These are phyloP conservation scores for Teratosphaeria epicoccoides DNA, from an alignment of 2,329 filamentous ascomycete species.

Conservation along the genomic window DNA sequence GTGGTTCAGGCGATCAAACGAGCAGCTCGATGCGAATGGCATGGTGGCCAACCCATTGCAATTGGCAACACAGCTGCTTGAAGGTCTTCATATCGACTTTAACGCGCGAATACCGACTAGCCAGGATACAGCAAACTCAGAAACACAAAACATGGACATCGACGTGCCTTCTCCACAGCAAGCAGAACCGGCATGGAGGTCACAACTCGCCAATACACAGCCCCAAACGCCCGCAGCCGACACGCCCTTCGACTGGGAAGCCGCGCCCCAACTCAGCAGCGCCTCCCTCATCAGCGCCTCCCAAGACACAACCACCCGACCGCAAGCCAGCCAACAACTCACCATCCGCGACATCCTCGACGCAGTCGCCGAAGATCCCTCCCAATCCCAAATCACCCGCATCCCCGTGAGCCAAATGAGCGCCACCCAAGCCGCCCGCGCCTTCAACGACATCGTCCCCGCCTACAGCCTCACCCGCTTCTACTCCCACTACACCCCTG, in stretches of 20 bases:
- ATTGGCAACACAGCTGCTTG: constrained; percentile 90
- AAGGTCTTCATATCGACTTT: constrained; percentile 82
- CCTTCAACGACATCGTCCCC: constrained; percentile 85
- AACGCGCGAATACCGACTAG: constrained; percentile 52
- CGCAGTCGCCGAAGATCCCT: constrained; percentile 72
- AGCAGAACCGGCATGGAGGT: constrained; percentile 25
- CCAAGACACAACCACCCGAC: constrained; percentile 1
- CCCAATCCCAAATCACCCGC: constrained; percentile 66
- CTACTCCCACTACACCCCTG: constrained; percentile 69
- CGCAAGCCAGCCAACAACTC: constrained; percentile 23
- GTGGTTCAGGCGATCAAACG: constrained; percentile 83
- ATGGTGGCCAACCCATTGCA: constrained; percentile 66
- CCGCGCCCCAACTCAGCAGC: constrained; percentile 48
- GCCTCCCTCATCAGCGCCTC: constrained; percentile 32
- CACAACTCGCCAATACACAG: constrained; percentile 65
- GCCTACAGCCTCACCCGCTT: constrained; percentile 81
- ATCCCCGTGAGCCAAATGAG: constrained; percentile 55
- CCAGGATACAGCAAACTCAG: constrained; percentile 29
- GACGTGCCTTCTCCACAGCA: constrained; percentile 36
- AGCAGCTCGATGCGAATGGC: constrained; percentile 63
- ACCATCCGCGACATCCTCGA: constrained; percentile 36
- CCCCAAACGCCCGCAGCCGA: constrained; percentile 69
- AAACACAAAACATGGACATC: constrained; percentile 53
- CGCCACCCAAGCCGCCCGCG: constrained; percentile 77
- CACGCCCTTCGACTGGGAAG: constrained; percentile 81